Evolutionary conservation across 768 basidiomycete species (phyloP).

Genomic region (Tylopilus sp.): DNA sequence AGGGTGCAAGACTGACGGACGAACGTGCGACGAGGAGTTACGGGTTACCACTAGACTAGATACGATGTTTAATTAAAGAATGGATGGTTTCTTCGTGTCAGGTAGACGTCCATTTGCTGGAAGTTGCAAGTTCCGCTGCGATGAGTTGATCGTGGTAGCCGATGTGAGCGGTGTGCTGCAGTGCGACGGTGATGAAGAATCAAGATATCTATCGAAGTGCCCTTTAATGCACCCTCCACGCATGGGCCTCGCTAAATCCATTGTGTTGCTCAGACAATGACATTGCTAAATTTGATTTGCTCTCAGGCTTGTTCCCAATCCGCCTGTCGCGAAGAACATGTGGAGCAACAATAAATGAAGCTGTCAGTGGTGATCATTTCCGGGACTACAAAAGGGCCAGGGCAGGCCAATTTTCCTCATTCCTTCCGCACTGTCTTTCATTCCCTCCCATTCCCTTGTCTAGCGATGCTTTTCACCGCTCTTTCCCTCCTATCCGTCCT

Average conservation of each 20-base stretch:
- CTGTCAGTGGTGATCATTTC: neutral
- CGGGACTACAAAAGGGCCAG: slow-evolving; percentile 11
- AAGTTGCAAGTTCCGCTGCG: too few relatives aligned
- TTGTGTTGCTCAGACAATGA: too few relatives aligned
- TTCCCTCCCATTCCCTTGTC: slow-evolving; percentile 4
- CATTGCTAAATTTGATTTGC: neutral
- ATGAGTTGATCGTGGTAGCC: too few relatives aligned
- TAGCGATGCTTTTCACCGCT: slow-evolving; percentile 15
- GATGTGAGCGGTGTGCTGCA: neutral
- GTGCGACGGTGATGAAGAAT: slow-evolving; percentile 16
- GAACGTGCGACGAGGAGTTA: slow-evolving; percentile 4
- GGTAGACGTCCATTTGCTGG: too few relatives aligned
- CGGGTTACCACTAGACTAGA: neutral
- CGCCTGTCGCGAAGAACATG: neutral
- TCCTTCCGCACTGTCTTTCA: slow-evolving; percentile 17
- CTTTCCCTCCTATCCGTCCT: slow-evolving; percentile 22
- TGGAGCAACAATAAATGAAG: slow-evolving; percentile 16
- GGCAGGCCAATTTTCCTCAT: neutral
- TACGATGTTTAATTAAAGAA: neutral
- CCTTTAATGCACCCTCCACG: too few relatives aligned
- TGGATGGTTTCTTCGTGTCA: neutral
- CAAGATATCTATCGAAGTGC: too few relatives aligned
- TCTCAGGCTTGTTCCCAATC: slow-evolving; percentile 10
- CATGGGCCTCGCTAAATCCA: too few relatives aligned
- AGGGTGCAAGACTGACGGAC: too few relatives aligned